Evolutionary conservation across 371 early-diverging fungal species (phyloP), one percentile per base, ranked within the genome.

Genomic region (Syncephalis fuscata): DNA sequence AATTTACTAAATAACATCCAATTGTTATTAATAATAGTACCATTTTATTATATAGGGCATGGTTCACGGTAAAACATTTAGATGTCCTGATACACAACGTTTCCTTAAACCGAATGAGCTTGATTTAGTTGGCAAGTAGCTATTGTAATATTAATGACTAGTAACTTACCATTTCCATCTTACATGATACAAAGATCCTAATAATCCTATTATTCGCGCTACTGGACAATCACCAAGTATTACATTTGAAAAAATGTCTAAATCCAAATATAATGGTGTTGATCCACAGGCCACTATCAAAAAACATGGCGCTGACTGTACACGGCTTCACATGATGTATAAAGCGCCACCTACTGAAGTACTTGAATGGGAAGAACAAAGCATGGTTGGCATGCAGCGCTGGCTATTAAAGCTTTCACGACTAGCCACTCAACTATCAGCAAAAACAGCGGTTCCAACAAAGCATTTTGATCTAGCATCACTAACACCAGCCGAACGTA

Each of bases 241-340:
- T 15, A 69, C 81, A 11, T 89, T 70, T 59, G 93, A 94, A 56
- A 94, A 94, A 54, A 94, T 94, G 95, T 84, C 85, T 54, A 94
- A 92, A 63, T 85, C 88, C 44, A 94, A 94, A 67, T 81, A 76
- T 61, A 94, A 94, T 54, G 95, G 95, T 20, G 82, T 91, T 1
- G 85, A 89, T 57, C 95, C 95, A 0, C 48, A 78, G 74, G 57
- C 65, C 19, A 74, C 85, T 16, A 70, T 91, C 9, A 51, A 58
- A 0, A 57, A 63, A 11, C 74, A 82, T 56, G 95, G 93, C 2
- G 76, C 82, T 2, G 93, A 94, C 55, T 78, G 83, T 8, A 82
- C 86, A 0, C 68, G 95, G 21, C 64, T 92, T 27, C 83, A 85
- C 53, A 82, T 92, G n/a, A 66, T 94, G 0, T 85, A 78, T 58